Evolutionary conservation across 495 filamentous ascomycete species (phyloP).

Genomic region (Astrocystis sublimbata): DNA sequence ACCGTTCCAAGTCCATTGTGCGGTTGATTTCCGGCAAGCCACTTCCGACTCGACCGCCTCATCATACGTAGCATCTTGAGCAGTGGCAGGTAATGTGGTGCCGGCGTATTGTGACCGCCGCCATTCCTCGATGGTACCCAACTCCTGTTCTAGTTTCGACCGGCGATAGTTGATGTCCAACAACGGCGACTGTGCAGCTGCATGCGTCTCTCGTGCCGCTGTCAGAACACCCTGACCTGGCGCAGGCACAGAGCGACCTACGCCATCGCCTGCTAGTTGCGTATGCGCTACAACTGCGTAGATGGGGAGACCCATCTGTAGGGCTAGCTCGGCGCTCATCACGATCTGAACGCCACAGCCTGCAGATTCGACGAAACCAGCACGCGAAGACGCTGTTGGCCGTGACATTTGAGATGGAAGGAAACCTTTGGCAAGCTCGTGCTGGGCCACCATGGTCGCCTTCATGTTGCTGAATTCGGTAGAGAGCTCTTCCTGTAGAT

Average conservation of each 20-base stretch:
- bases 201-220: constrained; percentile 72
- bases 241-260: constrained; percentile 62
- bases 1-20: constrained; percentile 75
- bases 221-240: constrained; percentile 85
- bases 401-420: constrained; percentile 86
- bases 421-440: constrained; percentile 79
- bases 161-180: constrained; percentile 84
- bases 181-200: constrained; percentile 79
- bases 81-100: constrained; percentile 19
- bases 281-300: constrained; percentile 80
- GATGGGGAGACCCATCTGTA: constrained; percentile 85
- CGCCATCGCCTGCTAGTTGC: constrained; percentile 85
- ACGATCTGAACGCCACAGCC: constrained; percentile 87
- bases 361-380: constrained; percentile 90
- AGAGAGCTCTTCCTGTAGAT: constrained; percentile 88
- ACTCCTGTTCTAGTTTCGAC: constrained; percentile 74
- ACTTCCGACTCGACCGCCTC: constrained; percentile 74
- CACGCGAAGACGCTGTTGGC: constrained; percentile 79
- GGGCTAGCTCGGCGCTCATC: constrained; percentile 62
- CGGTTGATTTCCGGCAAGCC: constrained; percentile 75
- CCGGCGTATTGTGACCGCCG: constrained; percentile 82
- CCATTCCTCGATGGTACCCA: constrained; percentile 83
- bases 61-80: constrained; percentile 62
- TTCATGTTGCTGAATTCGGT: constrained; percentile 95
- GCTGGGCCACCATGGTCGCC: constrained; percentile 81